A percentile compares a stretch with the other conserved stretches of the same genome.
phyloP scores from a whole-genome alignment of 2,329 filamentous ascomycete species.

The Beauveria sp. region DNA sequence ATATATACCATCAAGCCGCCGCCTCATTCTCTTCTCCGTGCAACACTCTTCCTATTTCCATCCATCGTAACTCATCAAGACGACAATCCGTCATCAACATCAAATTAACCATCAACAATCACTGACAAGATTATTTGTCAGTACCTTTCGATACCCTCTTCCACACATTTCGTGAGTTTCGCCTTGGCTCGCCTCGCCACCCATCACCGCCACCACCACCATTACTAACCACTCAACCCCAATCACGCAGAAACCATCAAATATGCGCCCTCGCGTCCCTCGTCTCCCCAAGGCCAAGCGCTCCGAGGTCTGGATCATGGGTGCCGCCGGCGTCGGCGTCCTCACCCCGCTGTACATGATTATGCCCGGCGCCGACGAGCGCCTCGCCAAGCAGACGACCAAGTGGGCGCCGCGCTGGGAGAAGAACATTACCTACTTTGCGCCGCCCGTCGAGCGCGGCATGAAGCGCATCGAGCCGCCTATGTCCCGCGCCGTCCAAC shows the following conservation, averaged over 20 bases:
- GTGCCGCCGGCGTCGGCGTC: conserved; percentile 44
- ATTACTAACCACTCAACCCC: background rate
- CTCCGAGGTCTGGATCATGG: conserved; percentile 45
- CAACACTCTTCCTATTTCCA: background rate
- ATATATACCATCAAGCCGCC: background rate
- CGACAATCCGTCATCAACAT: background rate
- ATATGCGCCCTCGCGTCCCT: conserved; percentile 39
- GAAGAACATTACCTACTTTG: conserved; percentile 47
- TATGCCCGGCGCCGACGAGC: conserved; percentile 48
- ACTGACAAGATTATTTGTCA: background rate
- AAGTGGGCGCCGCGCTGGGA: conserved; percentile 56
- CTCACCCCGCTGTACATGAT: conserved; percentile 52
- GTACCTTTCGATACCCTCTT: background rate
- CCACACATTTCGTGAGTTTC: background rate
- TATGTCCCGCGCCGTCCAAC: conserved; percentile 36
- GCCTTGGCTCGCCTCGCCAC: background rate
- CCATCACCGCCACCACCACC: background rate
- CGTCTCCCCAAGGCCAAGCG: conserved; percentile 42
- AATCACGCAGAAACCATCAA: conserved; percentile 18
- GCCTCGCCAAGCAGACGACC: conserved; percentile 44
- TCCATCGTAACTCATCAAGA: background rate
- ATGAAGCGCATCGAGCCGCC: conserved; percentile 43
- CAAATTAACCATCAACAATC: background rate
- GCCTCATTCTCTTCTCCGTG: background rate
- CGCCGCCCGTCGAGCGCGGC: conserved; percentile 37